These are phyloP conservation scores for Scleromitrula shiraiana DNA, from an alignment of 2,329 filamentous ascomycete species.

Conservation along the genomic window DNA sequence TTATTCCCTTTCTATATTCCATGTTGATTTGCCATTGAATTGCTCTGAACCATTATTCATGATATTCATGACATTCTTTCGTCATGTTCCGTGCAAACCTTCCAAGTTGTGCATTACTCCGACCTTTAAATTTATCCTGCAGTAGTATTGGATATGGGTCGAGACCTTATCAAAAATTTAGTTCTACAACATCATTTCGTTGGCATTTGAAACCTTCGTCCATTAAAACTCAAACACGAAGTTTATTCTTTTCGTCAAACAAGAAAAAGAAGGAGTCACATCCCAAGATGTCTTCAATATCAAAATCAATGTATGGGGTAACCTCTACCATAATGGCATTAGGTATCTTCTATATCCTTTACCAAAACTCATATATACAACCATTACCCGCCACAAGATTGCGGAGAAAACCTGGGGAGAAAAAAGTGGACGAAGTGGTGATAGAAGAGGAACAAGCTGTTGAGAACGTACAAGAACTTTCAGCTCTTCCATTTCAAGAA, in stretches of 20 bases:
- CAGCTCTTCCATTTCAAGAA: slow-evolving; percentile 22
- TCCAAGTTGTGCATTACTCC: slow-evolving; percentile 16
- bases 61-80: too few species aligned
- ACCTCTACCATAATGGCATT: slow-evolving; percentile 22
- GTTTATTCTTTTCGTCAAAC: slow-evolving; percentile 15
- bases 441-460: slow-evolving; percentile 17
- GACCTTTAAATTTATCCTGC: background rate
- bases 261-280: slow-evolving; percentile 12
- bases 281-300: slow-evolving; percentile 17
- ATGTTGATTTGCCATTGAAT: too few species aligned
- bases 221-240: slow-evolving; percentile 5
- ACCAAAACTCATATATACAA: slow-evolving; percentile 26
- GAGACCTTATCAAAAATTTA: background rate
- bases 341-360: slow-evolving; percentile 26
- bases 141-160: background rate
- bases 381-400: slow-evolving; percentile 26
- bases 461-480: slow-evolving; percentile 21
- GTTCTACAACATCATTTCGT: background rate
- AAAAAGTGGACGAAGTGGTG: slow-evolving; percentile 14
- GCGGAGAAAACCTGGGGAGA: slow-evolving; percentile 19
- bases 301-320: slow-evolving; percentile 16
- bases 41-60: too few species aligned
- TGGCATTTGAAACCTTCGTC: background rate
- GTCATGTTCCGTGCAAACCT: slow-evolving; percentile 19
- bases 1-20: slow-evolving; percentile 3